phyloP scores from a whole-genome alignment of 2,329 filamentous ascomycete genomes.

The Pseudocercospora cruenta region DNA sequence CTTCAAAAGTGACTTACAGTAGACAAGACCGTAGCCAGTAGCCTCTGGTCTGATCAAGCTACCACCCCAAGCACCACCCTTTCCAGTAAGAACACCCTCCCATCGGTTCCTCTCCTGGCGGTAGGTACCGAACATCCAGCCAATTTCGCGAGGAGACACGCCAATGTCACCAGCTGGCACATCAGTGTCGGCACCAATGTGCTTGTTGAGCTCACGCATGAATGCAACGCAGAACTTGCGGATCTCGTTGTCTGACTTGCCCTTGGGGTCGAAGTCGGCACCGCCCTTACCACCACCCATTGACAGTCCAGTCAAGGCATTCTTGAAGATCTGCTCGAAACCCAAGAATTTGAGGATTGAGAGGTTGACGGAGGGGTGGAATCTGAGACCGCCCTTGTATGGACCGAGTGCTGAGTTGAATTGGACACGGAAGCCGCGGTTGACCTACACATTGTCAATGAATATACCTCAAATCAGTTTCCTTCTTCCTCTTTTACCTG shows the following conservation, averaged over 20 bases:
- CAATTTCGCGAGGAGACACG: slow-evolving; percentile 88
- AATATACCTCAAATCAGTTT: background rate
- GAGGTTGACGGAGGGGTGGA: slow-evolving; percentile 86
- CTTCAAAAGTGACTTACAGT: slow-evolving; percentile 53
- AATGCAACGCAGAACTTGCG: slow-evolving; percentile 94
- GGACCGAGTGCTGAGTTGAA: slow-evolving; percentile 98
- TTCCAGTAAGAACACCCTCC: slow-evolving; percentile 95
- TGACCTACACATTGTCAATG: slow-evolving; percentile 58
- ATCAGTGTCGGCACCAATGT: slow-evolving; percentile 95
- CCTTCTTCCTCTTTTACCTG: slow-evolving; percentile 48
- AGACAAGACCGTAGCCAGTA: slow-evolving; percentile 93
- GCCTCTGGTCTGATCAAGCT: slow-evolving; percentile 94
- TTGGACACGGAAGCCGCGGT: slow-evolving; percentile 94
- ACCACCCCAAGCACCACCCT: slow-evolving; percentile 91
- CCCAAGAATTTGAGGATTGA: slow-evolving; percentile 91
- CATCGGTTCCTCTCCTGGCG: slow-evolving; percentile 84
- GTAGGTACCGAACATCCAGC: slow-evolving; percentile 94
- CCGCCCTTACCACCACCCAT: slow-evolving; percentile 99
- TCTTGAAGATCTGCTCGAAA: slow-evolving; percentile 99
- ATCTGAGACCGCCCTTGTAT: slow-evolving; percentile 95
- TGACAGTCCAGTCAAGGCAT: slow-evolving; percentile 94
- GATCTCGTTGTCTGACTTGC: slow-evolving; percentile 96
- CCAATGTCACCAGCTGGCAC: slow-evolving; percentile 97
- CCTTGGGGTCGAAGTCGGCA: slow-evolving; percentile 98
- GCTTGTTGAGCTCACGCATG: slow-evolving; percentile 93